Evolutionary conservation across 2,329 filamentous ascomycete species (phyloP), one percentile per base, ranked within the genome.

Genomic region (Aureobasidium sp.): DNA sequence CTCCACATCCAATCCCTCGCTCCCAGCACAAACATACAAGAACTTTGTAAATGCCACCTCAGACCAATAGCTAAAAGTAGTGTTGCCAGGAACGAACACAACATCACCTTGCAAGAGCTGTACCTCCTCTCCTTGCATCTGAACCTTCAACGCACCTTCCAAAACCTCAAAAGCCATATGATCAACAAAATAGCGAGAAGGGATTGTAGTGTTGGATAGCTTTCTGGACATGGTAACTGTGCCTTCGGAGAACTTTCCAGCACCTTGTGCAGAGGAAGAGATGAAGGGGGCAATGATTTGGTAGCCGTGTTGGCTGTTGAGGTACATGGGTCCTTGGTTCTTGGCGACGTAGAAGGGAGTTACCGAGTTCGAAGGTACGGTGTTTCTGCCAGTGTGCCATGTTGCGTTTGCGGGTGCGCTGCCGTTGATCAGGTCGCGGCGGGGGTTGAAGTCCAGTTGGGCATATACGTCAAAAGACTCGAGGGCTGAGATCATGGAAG

Each of bases 261-360:
- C 73, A 3, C 75, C 74, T 16, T 67, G 63, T 39, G 21, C 13
- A 5, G 70, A 67, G 7, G 70, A 67, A 2, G 76, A 77, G 16
- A 78, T 72, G 37, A 80, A 73, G 2, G 78, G 77, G 63, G 76
- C 72, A 2, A 80, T 67, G 60, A 80, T 71, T 65, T 77, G 73
- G 67, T 79, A 79, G 39, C 29, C 32, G n/a, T 39, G 30, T 47
- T 71, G 73, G 21, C 68, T 66, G 65, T 74, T 76, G 5, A 80
- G 70, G 62, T 75, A 78, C 65, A 78, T 79, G 10, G 77, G 76
- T 0, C 78, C 78, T 62, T 76, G 77, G 64, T 76, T 73, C 63
- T 78, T 79, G 36, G 78, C 78, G 41, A 79, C 63, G 63, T 76
- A 79, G 65, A 75, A 77, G 1, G 77, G 75, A 13, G 72, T 71